phyloP scores from a whole-genome alignment of 2,329 filamentous ascomycete species.

The Pestalotiopsis sp. region DNA sequence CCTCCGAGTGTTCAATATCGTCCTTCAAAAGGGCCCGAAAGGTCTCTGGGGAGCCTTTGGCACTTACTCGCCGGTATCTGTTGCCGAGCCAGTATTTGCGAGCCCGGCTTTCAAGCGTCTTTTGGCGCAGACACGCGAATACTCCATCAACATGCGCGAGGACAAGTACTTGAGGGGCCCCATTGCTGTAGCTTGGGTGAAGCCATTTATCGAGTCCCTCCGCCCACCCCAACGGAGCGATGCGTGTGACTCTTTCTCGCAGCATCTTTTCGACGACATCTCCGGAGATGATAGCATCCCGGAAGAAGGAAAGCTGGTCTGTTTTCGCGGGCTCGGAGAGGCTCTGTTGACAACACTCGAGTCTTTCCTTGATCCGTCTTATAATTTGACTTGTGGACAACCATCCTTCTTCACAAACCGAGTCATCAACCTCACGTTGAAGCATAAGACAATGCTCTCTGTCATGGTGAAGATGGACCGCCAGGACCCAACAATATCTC shows the following conservation, averaged over 20 bases:
- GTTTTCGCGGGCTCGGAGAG: conserved; percentile 66
- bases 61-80: conserved; percentile 74
- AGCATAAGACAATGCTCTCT: conserved; percentile 63
- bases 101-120: conserved; percentile 68
- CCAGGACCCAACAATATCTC: conserved; percentile 53
- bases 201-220: conserved; percentile 76
- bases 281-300: conserved; percentile 57
- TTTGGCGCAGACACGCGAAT: conserved; percentile 61
- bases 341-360: conserved; percentile 59
- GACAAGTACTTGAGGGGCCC: conserved; percentile 57
- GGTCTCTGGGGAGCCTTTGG: conserved; percentile 90
- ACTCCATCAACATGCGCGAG: conserved; percentile 51
- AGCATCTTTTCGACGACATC: conserved; percentile 71
- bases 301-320: conserved; percentile 60
- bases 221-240: conserved; percentile 75
- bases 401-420: conserved; percentile 66
- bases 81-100: conserved; percentile 83
- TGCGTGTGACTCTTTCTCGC: conserved; percentile 77
- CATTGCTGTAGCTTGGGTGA: conserved; percentile 77
- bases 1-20: conserved; percentile 68
- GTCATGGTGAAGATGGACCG: conserved; percentile 52
- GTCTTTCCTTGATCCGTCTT: conserved; percentile 53
- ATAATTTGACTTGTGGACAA: conserved; percentile 49
- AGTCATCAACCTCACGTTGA: conserved; percentile 66
- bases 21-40: conserved; percentile 75